Evolutionary conservation across 2,329 filamentous ascomycete genomes (phyloP).

Genomic region (Fusarium brachygibbosum): DNA sequence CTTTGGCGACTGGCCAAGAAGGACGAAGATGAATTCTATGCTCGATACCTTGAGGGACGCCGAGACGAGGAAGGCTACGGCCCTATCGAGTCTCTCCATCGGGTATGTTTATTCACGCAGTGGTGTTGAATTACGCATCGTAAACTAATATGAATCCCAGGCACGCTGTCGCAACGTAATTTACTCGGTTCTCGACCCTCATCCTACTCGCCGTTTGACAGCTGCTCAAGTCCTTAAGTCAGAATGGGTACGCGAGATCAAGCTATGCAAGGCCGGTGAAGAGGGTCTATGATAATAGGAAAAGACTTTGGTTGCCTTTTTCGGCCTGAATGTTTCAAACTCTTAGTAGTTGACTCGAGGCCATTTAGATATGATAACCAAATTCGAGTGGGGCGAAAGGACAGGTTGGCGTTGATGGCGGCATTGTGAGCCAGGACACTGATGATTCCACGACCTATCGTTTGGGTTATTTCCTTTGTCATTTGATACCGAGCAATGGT

Average conservation of each 20-base stretch:
- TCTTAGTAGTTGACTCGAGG: slow-evolving; percentile 17
- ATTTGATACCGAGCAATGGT: slow-evolving; percentile 52
- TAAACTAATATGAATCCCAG: slow-evolving; percentile 61
- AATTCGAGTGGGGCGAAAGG: slow-evolving; percentile 30
- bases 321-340: slow-evolving; percentile 4
- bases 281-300: slow-evolving; percentile 78
- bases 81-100: slow-evolving; percentile 93
- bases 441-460: slow-evolving; percentile 47
- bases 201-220: slow-evolving; percentile 90
- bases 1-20: slow-evolving; percentile 97
- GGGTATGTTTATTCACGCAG: slow-evolving; percentile 72
- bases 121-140: background rate
- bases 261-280: slow-evolving; percentile 95
- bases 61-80: slow-evolving; percentile 96
- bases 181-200: slow-evolving; percentile 97
- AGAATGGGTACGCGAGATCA: slow-evolving; percentile 98
- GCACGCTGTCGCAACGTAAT: slow-evolving; percentile 98
- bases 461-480: slow-evolving; percentile 47
- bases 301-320: slow-evolving; percentile 1
- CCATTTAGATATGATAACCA: slow-evolving; percentile 20
- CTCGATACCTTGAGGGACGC: slow-evolving; percentile 90
- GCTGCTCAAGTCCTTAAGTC: slow-evolving; percentile 97
- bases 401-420: slow-evolving; percentile 29
- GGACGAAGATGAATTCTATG: slow-evolving; percentile 97
- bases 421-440: slow-evolving; percentile 34